These are phyloP conservation scores for Pseudocercospora crystallina DNA, from an alignment of 2,329 filamentous ascomycete species.

Conservation along the genomic window DNA sequence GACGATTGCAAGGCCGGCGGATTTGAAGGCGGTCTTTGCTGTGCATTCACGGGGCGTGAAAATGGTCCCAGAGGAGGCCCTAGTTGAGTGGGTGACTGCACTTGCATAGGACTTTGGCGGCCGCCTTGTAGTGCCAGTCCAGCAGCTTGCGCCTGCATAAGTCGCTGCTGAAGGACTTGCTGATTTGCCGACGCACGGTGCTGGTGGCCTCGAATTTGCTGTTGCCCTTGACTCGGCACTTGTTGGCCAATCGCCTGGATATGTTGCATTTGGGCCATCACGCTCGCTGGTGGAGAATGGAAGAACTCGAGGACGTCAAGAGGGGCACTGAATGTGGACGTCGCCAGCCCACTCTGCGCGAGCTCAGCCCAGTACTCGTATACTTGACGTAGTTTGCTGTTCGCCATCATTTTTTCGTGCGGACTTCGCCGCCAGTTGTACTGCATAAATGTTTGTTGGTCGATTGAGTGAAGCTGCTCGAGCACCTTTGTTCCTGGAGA, in stretches of 20 bases:
- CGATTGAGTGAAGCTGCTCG: slow-evolving; percentile 23
- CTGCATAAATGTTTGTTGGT: slow-evolving; percentile 18
- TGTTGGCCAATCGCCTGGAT: not conserved
- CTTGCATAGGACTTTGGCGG: not conserved
- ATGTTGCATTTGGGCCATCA: slow-evolving; percentile 13
- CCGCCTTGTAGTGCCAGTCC: too few relatives aligned
- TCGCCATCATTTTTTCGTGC: slow-evolving; percentile 17
- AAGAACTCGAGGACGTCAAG: slow-evolving; percentile 13
- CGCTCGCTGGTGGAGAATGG: not conserved
- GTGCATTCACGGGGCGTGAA: not conserved
- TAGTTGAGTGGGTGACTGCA: not conserved
- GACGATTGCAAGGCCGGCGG: not conserved
- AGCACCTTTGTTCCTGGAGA: slow-evolving; percentile 16
- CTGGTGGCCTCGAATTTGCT: slow-evolving; percentile 1
- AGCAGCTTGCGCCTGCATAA: slow-evolving; percentile 4
- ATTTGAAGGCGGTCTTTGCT: not conserved
- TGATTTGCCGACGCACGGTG: not conserved
- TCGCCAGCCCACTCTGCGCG: not conserved
- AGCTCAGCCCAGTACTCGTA: slow-evolving; percentile 12
- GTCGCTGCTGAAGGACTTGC: slow-evolving; percentile 1
- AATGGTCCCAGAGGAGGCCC: too few relatives aligned
- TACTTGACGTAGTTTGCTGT: slow-evolving; percentile 10
- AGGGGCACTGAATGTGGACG: slow-evolving; percentile 2
- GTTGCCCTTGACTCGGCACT: not conserved
- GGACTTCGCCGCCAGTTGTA: slow-evolving; percentile 12